These are phyloP conservation scores for Funneliformis geosporum DNA, from an alignment of 192 early-diverging fungal species.

Conservation along the genomic window DNA sequence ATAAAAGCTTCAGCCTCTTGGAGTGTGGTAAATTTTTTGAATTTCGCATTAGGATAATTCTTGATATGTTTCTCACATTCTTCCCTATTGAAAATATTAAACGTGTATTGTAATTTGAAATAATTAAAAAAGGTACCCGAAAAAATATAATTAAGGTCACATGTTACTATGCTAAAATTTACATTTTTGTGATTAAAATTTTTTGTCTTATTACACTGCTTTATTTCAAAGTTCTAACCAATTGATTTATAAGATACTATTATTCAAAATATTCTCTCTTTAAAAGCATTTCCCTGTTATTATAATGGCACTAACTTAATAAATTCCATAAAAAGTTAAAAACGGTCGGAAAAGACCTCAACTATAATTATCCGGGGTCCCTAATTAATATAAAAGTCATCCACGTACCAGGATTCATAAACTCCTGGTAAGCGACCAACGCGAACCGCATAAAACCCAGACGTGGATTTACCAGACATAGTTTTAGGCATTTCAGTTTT, in stretches of 20 bases:
- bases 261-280: too few species aligned
- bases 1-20: conserved; percentile 9
- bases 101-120: background rate
- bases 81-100: background rate
- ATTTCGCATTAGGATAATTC: conserved; percentile 16
- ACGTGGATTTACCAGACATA: background rate
- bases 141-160: background rate
- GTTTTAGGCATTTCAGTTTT: conserved; percentile 13
- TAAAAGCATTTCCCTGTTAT: too few species aligned
- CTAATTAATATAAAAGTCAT: too few species aligned
- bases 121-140: background rate
- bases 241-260: too few species aligned
- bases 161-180: background rate
- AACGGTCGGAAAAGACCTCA: too few species aligned
- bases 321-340: background rate
- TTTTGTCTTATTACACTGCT: too few species aligned
- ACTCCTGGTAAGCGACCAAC: conserved; percentile 8
- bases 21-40: conserved; percentile 10
- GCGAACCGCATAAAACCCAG: conserved; percentile 15
- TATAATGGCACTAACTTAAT: too few species aligned
- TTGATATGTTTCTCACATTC: conserved; percentile 8
- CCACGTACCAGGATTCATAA: conserved; percentile 5
- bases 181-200: too few species aligned
- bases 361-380: too few species aligned
- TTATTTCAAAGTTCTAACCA: too few species aligned